Conservation (phyloP, 2,329 filamentous ascomycete genomes). For the Didymella segeticola region DNA sequence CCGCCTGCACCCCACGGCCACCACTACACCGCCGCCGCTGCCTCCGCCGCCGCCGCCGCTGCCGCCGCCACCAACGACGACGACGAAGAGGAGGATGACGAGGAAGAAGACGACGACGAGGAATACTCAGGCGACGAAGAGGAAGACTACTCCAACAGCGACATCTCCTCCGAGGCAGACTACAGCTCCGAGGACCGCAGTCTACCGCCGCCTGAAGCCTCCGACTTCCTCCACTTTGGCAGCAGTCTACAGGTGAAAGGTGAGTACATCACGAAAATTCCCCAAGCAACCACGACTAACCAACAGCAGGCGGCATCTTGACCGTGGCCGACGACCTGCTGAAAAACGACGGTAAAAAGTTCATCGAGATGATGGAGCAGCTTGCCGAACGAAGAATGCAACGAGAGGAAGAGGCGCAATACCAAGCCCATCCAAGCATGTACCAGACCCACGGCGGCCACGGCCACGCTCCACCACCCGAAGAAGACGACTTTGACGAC, state of each 20-base stretch:
- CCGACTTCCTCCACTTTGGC: slow-evolving; percentile 96
- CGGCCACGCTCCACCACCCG: slow-evolving; percentile 69
- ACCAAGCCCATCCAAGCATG: slow-evolving; percentile 65
- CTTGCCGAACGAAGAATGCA: slow-evolving; percentile 97
- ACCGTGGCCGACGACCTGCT: slow-evolving; percentile 98
- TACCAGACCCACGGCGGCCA: slow-evolving; percentile 60
- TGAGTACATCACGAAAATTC: too few species aligned
- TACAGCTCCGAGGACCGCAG: slow-evolving; percentile 69
- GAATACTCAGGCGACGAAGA: slow-evolving; percentile 65
- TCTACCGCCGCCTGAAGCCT: slow-evolving; percentile 70
- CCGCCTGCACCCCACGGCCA: slow-evolving; percentile 69
- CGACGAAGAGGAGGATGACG: slow-evolving; percentile 60
- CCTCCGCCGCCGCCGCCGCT: too few species aligned
- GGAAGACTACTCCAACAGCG: slow-evolving; percentile 59
- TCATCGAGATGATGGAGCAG: slow-evolving; percentile 99
- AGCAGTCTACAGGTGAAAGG: slow-evolving; percentile 95
- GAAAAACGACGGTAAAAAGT: slow-evolving; percentile 98
- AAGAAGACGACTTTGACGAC: slow-evolving; percentile 80
- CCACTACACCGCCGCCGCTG: slow-evolving; percentile 63
- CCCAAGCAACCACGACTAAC: too few species aligned
- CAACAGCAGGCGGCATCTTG: slow-evolving; percentile 83
- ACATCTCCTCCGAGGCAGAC: slow-evolving; percentile 72
- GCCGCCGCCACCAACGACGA: too few species aligned
- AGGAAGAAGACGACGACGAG: slow-evolving; percentile 44
- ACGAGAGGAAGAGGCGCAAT: slow-evolving; percentile 87